Conservation (phyloP, 176 grass and related monocot genomes). For the Saccharum officinarum region DNA sequence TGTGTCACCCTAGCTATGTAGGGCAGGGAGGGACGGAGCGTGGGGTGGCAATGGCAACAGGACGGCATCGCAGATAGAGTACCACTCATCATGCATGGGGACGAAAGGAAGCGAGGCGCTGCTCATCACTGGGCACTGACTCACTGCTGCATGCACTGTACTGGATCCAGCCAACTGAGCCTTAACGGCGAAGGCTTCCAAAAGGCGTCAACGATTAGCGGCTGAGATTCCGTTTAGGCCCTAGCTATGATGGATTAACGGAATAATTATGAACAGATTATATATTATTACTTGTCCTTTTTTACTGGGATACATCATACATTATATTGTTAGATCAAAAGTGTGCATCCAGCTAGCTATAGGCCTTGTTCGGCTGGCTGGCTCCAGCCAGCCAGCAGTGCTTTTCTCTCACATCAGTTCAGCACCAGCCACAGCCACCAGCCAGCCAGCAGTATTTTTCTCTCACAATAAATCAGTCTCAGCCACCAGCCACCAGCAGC, state of each 20-base stretch:
- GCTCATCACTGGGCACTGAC: not conserved
- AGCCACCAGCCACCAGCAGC: too few species aligned
- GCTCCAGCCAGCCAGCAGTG: too few species aligned
- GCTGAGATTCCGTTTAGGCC: conserved; percentile 18
- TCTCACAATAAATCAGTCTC: too few species aligned
- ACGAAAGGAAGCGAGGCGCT: conserved; percentile 19
- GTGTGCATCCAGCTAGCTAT: not conserved
- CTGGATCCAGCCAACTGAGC: conserved; percentile 6
- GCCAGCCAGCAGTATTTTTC: too few species aligned
- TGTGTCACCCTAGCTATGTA: too few species aligned
- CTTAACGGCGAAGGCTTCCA: conserved; percentile 60
- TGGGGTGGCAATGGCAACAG: not conserved
- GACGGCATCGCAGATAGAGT: not conserved
- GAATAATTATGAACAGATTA: not conserved
- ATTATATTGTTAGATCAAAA: not conserved
- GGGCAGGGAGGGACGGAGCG: too few species aligned
- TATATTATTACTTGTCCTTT: not conserved
- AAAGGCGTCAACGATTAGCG: not conserved
- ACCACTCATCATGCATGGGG: not conserved
- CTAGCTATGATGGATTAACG: not conserved
- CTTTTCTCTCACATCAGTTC: too few species aligned
- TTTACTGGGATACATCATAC: not conserved
- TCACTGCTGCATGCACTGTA: not conserved
- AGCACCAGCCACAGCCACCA: too few species aligned
- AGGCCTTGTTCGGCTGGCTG: too few species aligned